Conservation (phyloP, 148 eudicot species). For the Polygonum aviculare region DNA sequence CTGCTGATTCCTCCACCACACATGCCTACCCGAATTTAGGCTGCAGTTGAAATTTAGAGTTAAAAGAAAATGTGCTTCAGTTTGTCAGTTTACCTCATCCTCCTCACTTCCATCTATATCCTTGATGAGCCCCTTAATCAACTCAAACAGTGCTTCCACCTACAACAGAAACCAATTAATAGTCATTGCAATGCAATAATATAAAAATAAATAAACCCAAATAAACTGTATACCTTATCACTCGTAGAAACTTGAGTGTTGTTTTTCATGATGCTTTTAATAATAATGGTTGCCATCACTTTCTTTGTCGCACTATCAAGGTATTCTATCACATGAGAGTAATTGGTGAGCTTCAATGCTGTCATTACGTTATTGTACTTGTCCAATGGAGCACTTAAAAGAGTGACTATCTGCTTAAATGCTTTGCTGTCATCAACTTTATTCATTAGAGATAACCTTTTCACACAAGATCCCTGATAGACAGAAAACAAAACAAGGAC, state of each 20-base stretch:
- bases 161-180: slow-evolving; percentile 21
- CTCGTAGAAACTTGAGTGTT: slow-evolving; percentile 65
- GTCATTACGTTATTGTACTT: slow-evolving; percentile 85
- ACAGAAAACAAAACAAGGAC: neutral
- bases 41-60: neutral
- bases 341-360: slow-evolving; percentile 88
- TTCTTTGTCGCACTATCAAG: slow-evolving; percentile 73
- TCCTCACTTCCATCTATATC: slow-evolving; percentile 52
- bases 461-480: slow-evolving; percentile 90
- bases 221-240: slow-evolving; percentile 54
- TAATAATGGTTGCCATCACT: slow-evolving; percentile 81
- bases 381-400: slow-evolving; percentile 92
- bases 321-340: slow-evolving; percentile 76
- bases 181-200: slow-evolving; percentile 2
- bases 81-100: slow-evolving; percentile 52
- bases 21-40: neutral
- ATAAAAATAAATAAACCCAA: neutral
- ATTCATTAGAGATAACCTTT: slow-evolving; percentile 63
- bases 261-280: slow-evolving; percentile 75
- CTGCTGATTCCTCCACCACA: neutral
- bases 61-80: neutral
- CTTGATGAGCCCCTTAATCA: slow-evolving; percentile 76
- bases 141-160: slow-evolving; percentile 91
- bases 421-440: slow-evolving; percentile 70
- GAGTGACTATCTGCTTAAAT: slow-evolving; percentile 84